Conservation (phyloP, 139 green algal genomes). For the Coelastrella sp. region DNA sequence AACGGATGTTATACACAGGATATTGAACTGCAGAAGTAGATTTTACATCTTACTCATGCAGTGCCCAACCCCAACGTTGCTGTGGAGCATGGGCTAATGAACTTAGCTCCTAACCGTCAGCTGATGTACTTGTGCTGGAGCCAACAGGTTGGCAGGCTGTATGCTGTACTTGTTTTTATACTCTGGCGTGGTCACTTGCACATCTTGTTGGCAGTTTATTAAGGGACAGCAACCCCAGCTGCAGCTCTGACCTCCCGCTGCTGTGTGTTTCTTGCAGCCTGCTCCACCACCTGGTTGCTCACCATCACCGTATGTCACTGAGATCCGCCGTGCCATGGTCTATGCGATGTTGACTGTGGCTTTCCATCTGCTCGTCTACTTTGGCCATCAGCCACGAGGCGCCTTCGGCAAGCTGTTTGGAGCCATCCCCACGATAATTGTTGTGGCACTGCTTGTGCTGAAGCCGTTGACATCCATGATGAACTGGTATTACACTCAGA, state of each 20-base stretch:
- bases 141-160: too few relatives aligned
- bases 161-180: too few relatives aligned
- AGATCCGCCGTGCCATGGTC: constrained; percentile 32
- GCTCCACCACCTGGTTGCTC: constrained; percentile 10
- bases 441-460: constrained; percentile 23
- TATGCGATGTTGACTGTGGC: constrained; percentile 42
- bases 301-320: not conserved
- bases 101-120: too few relatives aligned
- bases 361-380: constrained; percentile 47
- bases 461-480: constrained; percentile 40
- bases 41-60: too few relatives aligned
- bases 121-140: too few relatives aligned
- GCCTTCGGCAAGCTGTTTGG: constrained; percentile 38
- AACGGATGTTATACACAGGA: too few relatives aligned
- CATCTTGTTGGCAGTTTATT: too few relatives aligned
- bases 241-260: not conserved
- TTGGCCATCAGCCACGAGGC: constrained; percentile 32
- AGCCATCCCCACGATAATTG: not conserved
- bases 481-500: constrained; percentile 45
- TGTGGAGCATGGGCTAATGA: too few relatives aligned
- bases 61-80: too few relatives aligned
- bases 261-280: not conserved
- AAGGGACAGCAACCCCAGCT: not conserved
- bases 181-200: too few relatives aligned
- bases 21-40: too few relatives aligned